These are phyloP conservation scores for Annona squamosa DNA, from an alignment of 164 flowering plant species.

Conservation along the genomic window DNA sequence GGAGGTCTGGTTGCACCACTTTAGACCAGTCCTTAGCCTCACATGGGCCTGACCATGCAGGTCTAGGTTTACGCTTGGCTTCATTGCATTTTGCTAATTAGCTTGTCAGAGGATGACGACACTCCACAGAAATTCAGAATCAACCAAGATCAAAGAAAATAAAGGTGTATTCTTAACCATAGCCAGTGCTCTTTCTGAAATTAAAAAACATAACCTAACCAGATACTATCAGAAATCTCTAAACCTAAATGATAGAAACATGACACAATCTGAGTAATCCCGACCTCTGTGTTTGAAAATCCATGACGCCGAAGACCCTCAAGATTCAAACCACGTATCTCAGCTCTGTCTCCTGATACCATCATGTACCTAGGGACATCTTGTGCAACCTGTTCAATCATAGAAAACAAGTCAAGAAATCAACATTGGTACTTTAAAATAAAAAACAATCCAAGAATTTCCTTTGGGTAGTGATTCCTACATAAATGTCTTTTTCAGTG, in stretches of 20 bases:
- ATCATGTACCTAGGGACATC: constrained; percentile 88
- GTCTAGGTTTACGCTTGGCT: no score
- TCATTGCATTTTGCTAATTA: no score
- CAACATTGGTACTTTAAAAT: neutral
- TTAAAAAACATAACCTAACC: neutral
- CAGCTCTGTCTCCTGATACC: constrained; percentile 92
- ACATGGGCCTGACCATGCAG: no score
- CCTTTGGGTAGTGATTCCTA: neutral
- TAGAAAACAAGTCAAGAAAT: neutral
- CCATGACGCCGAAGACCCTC: constrained; percentile 87
- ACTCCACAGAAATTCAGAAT: neutral
- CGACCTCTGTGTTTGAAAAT: constrained; percentile 67
- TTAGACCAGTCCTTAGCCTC: no score
- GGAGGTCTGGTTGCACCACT: no score
- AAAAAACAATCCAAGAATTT: neutral
- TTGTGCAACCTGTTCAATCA: constrained; percentile 58
- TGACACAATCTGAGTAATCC: constrained; percentile 2
- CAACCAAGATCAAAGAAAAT: neutral
- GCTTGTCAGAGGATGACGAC: neutral
- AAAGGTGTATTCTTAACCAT: neutral
- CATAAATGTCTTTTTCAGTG: neutral
- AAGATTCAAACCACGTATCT: constrained; percentile 79
- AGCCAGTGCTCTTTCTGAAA: neutral
- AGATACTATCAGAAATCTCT: neutral
- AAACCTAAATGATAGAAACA: neutral